Base-by-base conservation (phyloP, 441 rosid genomes). In the Populus hybrid region DNA sequence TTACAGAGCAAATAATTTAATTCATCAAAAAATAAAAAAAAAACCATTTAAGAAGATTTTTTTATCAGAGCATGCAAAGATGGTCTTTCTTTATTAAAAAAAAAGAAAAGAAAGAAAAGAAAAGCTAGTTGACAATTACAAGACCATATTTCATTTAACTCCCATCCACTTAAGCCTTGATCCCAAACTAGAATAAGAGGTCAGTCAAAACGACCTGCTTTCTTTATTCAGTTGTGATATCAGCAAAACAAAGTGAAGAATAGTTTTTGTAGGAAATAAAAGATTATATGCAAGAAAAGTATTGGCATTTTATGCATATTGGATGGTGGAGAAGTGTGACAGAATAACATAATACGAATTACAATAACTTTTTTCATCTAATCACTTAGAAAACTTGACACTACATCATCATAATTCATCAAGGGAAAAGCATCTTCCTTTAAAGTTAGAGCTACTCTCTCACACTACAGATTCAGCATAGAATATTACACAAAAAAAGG, bases 1-100 rank as follows among this genome's bases (percentile, higher is more conserved):
- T 69, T 36, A 84, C 35, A 18, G 76, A 8, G 50, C 75, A 50
- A 79, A 75, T 73, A 68, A 78, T 63, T 57, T 46, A 36, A 72
- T 40, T n/a, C 30, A 26, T n/a, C 46, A 10, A 65, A 23, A 11
- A 5, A 10, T 0, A 23, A 10, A 66, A 32, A 26, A 1, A 26
- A 23, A 4, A n/a, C 8, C 69, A 66, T 23, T 3, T 3, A 23
- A 26, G 69, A 66, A 30, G n/a, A 16, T 32, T 6, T 21, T 18
- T 67, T 26, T 14, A 24, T 5, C 66, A 78, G 24, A 63, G 18
- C 21, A 64, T 20, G 35, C 8, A 32, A 36, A 57, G 12, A 74
- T 35, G 69, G 57, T 65, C 23, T 35, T n/a, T 30, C 66, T 26
- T 40, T 71, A 57, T 14, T 46, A 46, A 46, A 4, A 46, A 46